Base-by-base conservation (phyloP, 805 yeast species). In the Yarrowia phangngaensis region DNA sequence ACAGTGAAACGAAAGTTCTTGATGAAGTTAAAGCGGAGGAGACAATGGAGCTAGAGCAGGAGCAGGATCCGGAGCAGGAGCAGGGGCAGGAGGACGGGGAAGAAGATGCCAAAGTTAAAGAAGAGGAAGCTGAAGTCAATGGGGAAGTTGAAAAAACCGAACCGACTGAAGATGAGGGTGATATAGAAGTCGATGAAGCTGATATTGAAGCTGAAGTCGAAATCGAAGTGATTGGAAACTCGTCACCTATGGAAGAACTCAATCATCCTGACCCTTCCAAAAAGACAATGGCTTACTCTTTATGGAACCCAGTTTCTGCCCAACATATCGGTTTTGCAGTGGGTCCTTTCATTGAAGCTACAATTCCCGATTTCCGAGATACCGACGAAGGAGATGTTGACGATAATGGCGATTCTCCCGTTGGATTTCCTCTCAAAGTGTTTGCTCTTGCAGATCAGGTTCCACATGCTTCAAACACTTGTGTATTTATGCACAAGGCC, bases 241-340 rank as follows among this genome's bases (percentile, higher is more conserved):
- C 79, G 41, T 74, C 74, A 9, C 80, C 78, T 54, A 90, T 82
- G 59, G 67, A 75, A 2, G 83, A 90, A 0, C 95, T 88, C 58
- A 80, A 88, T 0, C 70, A 77, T 4, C 19, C 26, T 2, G 95
- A 88, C 62, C 62, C 75, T 26, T 72, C 82, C 4, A 86, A 86
- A 60, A 90, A 88, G 57, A 71, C 81, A 1, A 87, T 77, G 41
- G 72, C 79, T 15, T 90, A 80, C 71, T 78, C 81, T 12, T 68
- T 85, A 7, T 81, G 80, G 60, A 84, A 81, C 50, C 95, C 97
- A 0, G 83, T 87, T 1, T 82, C 95, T 27, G 86, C 98, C 0
- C 97, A 89, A 56, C 97, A 90, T 64, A 72, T 92, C 15, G 97
- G 97, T 0, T 92, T 95, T 81, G 89, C 95, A 0, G 76, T 88